Percentiles rank a stretch among this genome's conserved stretches.
phyloP scores from a whole-genome alignment of 805 yeast genomes.

The Candida golubevii region DNA sequence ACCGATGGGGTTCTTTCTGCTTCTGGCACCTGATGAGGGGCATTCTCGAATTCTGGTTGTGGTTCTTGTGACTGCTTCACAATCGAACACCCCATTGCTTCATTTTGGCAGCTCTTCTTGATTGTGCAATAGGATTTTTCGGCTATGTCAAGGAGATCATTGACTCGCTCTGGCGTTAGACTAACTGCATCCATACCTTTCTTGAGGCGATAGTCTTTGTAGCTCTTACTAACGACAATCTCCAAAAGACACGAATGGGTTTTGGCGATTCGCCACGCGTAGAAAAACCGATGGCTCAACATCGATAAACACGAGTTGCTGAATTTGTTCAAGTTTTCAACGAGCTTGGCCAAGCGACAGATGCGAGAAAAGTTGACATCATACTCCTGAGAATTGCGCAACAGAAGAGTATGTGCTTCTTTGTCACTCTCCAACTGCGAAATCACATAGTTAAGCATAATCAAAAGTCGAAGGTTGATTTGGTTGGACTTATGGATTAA shows the following conservation, averaged over 20 bases:
- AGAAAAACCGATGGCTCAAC: conserved; percentile 14
- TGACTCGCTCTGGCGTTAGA: conserved; percentile 5
- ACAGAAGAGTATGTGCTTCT: conserved; percentile 18
- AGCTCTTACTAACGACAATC: conserved; percentile 1
- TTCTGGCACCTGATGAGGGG: neutral
- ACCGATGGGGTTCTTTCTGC: neutral
- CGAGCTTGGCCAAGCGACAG: conserved; percentile 29
- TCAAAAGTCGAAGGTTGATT: conserved; percentile 21
- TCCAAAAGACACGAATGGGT: conserved; percentile 12
- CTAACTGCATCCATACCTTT: conserved; percentile 1
- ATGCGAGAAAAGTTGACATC: conserved; percentile 20
- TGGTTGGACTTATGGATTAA: conserved; percentile 35
- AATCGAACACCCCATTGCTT: neutral
- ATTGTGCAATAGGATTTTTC: conserved; percentile 4
- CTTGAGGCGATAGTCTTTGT: conserved; percentile 1
- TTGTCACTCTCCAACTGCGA: conserved; percentile 17
- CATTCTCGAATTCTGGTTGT: neutral
- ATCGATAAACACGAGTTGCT: conserved; percentile 11
- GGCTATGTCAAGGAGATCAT: conserved; percentile 10
- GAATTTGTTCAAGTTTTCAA: conserved; percentile 26
- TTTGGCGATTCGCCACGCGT: conserved; percentile 15
- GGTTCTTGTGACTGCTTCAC: too few relatives aligned
- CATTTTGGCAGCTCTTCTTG: conserved; percentile 2
- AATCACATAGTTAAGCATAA: conserved; percentile 23
- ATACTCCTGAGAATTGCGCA: conserved; percentile 18